These are phyloP conservation scores for Geotrichum aggregatum DNA, from an alignment of 1,139 yeast genomes.

Conservation along the genomic window DNA sequence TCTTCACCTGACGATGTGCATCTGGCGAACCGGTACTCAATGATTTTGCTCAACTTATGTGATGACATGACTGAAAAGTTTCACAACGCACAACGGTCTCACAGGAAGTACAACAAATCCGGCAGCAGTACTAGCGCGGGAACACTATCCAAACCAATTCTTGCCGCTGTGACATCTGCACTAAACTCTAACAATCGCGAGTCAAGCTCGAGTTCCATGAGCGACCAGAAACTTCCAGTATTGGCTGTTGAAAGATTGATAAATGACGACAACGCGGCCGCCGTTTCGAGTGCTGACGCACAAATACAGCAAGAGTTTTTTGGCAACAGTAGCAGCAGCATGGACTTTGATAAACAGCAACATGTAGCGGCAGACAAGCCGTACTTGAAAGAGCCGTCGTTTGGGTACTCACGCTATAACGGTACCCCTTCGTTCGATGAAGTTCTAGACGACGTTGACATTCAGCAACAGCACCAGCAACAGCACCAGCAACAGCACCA, in stretches of 20 bases:
- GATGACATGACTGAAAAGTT: conserved; percentile 44
- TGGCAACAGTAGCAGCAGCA: neutral
- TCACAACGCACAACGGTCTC: conserved; percentile 7
- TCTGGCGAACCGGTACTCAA: conserved; percentile 74
- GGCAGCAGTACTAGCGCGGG: neutral
- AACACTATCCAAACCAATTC: neutral
- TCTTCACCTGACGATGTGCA: conserved; percentile 90
- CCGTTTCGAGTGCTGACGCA: neutral
- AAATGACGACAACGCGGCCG: too few species aligned
- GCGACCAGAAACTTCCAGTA: conserved; percentile 15
- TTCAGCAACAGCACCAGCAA: conserved; percentile 15
- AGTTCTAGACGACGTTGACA: neutral
- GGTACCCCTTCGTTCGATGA: neutral
- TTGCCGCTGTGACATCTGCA: conserved; percentile 2
- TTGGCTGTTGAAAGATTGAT: conserved; percentile 12
- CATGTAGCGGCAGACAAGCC: neutral
- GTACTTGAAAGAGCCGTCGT: conserved; percentile 2
- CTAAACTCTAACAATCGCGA: conserved; percentile 1
- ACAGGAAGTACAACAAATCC: neutral
- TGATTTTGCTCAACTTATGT: conserved; percentile 71
- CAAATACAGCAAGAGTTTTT: neutral
- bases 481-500: conserved; percentile 11
- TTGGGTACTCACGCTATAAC: conserved; percentile 5
- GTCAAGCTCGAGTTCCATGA: conserved; percentile 2
- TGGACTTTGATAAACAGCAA: too few species aligned